phyloP scores from a whole-genome alignment of 495 filamentous ascomycete species.

The Rhypophila decipiens region DNA sequence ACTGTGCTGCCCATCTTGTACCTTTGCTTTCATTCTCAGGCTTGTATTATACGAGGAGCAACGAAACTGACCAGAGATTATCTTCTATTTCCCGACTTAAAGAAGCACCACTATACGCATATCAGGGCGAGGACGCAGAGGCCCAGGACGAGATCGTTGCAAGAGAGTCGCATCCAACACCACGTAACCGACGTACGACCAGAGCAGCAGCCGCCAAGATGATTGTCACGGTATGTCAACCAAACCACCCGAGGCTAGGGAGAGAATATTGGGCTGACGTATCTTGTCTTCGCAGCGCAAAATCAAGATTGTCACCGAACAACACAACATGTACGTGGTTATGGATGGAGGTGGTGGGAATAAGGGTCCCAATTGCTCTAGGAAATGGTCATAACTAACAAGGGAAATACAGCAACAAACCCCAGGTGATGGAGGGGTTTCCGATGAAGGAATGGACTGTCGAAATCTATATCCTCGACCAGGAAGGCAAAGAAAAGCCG shows the following conservation, averaged over 20 bases:
- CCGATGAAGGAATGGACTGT: constrained; percentile 77
- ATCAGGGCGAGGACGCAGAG: no score
- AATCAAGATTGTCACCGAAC: constrained; percentile 87
- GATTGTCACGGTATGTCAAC: constrained; percentile 24
- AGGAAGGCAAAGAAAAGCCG: constrained; percentile 60
- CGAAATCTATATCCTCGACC: constrained; percentile 55
- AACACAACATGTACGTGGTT: constrained; percentile 72
- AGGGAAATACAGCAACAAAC: constrained; percentile 49
- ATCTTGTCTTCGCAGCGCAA: constrained; percentile 56
- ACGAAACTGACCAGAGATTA: no score
- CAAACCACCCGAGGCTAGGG: no score
- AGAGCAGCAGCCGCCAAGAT: constrained; percentile 10
- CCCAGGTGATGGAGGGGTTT: constrained; percentile 75
- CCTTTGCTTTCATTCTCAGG: no score
- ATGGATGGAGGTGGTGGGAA: not conserved
- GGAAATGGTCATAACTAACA: constrained; percentile 1
- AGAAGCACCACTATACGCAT: no score
- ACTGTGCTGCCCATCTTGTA: no score
- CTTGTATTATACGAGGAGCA: no score
- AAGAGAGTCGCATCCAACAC: constrained; percentile 1
- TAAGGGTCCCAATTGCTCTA: not conserved
- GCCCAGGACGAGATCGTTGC: constrained; percentile 1
- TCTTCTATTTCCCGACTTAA: no score
- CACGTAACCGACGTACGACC: not conserved
- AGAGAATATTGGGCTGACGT: no score